Evolutionary conservation across 2,329 filamentous ascomycete species (phyloP), one percentile per base, ranked within the genome.

Genomic region (Epicoccum nigrum): DNA sequence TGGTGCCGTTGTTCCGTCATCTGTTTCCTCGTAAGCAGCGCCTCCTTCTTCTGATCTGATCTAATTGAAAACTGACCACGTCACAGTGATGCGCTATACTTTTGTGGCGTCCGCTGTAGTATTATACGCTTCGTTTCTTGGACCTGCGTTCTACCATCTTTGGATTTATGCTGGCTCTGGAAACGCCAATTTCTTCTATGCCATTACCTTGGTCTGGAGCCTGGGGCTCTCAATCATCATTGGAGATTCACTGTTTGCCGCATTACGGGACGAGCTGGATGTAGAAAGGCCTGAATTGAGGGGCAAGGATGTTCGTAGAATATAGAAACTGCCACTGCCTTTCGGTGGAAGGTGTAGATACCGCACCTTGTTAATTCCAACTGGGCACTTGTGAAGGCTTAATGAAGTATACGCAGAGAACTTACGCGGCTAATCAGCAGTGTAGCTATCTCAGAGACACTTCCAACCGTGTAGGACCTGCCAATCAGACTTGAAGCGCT

Each of bases 131-230:
- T 88, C 87, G 2, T 87, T 96, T 56, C 82, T 99, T 0, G 94
- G 94, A 0, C 94, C 94, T 1, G 92, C 92, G 0, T 99, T 99
- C 71, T 96, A 97, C 72, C 87, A 99, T 70, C 79, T 99, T 4
- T 99, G 94, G 94, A 93, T 99, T 51, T 99, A 97, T 69, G 94
- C 94, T 2, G 94, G 94, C 41, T 96, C 92, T 49, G 94, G 94
- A 21, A 99, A 99, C 67, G 94, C 94, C 52, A 99, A 99, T 72
- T 99, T 99, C 77, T 99, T 99, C 77, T 99, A 99, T 70, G 94
- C 94, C 59, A 97, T 99, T 65, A 99, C 94, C 0, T 78, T 99
- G n/a, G 94, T 99, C 0, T 99, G 94, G 94, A 96, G 91, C 69
- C 74, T 99, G 19, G 94, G 91, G 0, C 81, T 96, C 62, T 92